Base-by-base conservation (phyloP, 306 rosid genomes). In the Prunus fruticosa region DNA sequence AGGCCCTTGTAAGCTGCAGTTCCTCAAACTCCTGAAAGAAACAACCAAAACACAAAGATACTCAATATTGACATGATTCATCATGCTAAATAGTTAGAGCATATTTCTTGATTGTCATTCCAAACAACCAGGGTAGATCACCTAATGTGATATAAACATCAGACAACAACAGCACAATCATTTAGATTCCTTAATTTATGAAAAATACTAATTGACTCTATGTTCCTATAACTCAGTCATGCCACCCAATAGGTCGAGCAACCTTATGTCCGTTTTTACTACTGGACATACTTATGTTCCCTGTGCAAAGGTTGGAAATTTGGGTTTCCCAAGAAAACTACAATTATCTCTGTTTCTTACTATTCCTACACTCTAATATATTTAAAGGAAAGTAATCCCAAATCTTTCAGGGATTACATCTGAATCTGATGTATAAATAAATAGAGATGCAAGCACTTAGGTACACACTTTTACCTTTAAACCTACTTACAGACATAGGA, bases 1-100 rank as follows among this genome's bases (percentile, higher is more conserved):
- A n/a, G 87, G 88, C 71, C 99, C 99, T 78, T 72, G 86, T 83
- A 96, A 85, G 74, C 12, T 83, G 89, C 98, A 96, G 82, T 91
- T 93, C 85, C 97, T 85, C 70, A 96, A 89, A 70, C 97, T 91
- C 97, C 99, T 96, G 81, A 64, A 8, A 82, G 67, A 69, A 73
- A 60, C 74, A 83, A 83, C 32, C 50, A 80, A 72, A 64, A 56
- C 32, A 75, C 65, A 81, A 70, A 74, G 67, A 64, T 16, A 13
- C 30, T 53, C 67, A 74, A 54, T 77, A 15, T 64, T 13, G 56
- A 43, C 61, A 57, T 72, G 34, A 14, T 18, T 50, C 45, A 12
- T 43, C 11, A 19, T 15, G 27, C 10, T 9, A 38, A 41, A 57
- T 41, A 1, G n/a, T 38, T 20, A 60, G 27, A 23, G 47, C 11